These are phyloP conservation scores for Hanseniaspora uvarum DNA, from an alignment of 1,139 yeast genomes.

Conservation along the genomic window DNA sequence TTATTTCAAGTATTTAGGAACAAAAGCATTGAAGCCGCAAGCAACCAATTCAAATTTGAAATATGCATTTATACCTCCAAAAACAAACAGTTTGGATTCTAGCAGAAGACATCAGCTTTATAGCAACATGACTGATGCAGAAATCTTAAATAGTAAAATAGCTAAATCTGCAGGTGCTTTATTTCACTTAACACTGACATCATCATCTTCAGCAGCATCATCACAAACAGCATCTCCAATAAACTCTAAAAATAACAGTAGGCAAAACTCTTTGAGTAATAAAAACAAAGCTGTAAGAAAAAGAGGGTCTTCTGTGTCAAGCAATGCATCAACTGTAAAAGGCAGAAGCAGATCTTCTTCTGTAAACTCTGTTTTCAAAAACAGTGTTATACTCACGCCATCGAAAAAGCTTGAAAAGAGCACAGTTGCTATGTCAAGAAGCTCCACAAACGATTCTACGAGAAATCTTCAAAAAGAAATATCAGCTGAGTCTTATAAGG, in stretches of 20 bases:
- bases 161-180: constrained; percentile 2
- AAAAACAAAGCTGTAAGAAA: not conserved
- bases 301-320: not conserved
- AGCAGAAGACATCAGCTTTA: constrained; percentile 5
- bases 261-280: not conserved
- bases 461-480: not conserved
- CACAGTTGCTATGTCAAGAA: not conserved
- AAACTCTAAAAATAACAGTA: not conserved
- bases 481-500: not conserved
- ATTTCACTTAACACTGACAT: not conserved
- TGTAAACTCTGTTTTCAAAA: not conserved
- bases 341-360: constrained; percentile 9
- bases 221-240: not conserved
- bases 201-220: not conserved
- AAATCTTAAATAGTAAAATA: not conserved
- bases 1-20: not conserved
- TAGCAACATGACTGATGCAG: not conserved
- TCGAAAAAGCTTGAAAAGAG: not conserved
- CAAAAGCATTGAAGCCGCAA: not conserved
- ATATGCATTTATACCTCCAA: not conserved
- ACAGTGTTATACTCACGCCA: not conserved
- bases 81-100: constrained; percentile 7
- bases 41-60: not conserved
- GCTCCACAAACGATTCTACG: not conserved
- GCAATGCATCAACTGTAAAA: not conserved